Base-by-base conservation (phyloP, 352 stramenopile genomes). In the Globisporangium parvum region DNA sequence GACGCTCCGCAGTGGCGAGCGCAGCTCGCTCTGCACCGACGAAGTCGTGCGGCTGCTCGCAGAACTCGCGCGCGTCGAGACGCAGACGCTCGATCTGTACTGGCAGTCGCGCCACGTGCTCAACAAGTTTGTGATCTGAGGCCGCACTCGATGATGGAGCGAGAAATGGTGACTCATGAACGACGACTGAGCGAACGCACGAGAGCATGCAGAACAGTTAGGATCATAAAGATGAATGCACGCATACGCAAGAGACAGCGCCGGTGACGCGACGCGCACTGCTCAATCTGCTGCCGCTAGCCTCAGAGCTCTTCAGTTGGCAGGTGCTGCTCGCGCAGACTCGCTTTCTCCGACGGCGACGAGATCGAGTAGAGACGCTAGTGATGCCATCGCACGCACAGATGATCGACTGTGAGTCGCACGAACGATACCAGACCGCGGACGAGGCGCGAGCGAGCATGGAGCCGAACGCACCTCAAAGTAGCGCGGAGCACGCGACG, bases 301-400 rank as follows among this genome's bases (percentile, higher is more conserved):
- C 21, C 47, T 47, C 48, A 86, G 14, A 88, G 64, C 47, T 86
- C 71, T 59, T 90, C 77, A 11, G 77, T 85, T 14, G 80, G 77
- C 6, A 90, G 61, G 59, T 71, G 61, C 49, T 86, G 67, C 14
- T 87, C 77, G 12, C 77, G 71, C 45, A 90, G 67, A 3, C 73
- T 77, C 14, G 67, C 73, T 63, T 90, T 90, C 62, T 90, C 80
- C 6, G 71, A 83, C 20, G 77, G 70, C 3, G 77, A 87, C 18
- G 75, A 87, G 10, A 90, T 66, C 21, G 80, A 88, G 58, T 88
- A 90, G 20, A 88, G 53, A 1, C 80, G 77, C 80, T 90, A 48
- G 11, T 31, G 26, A 31, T 2, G 6, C 26, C 26, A 42, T 11
- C 40, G 24, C 58, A 3, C 53, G 23, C 48, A 47, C 20, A 41